These are phyloP conservation scores for Rhypophila decipiens DNA, from an alignment of 495 filamentous ascomycete genomes.

Conservation along the genomic window DNA sequence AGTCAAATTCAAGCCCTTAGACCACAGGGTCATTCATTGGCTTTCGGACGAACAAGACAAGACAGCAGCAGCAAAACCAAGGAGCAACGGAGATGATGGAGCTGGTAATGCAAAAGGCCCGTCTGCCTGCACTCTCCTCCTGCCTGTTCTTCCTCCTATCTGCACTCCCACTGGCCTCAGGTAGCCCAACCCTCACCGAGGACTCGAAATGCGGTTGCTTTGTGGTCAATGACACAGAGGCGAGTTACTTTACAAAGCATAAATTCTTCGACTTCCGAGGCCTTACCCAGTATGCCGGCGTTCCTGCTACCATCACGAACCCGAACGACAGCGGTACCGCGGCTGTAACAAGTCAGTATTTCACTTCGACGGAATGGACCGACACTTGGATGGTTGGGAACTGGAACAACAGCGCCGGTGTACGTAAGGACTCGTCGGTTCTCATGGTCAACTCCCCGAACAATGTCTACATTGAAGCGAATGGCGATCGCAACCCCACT, in stretches of 20 bases:
- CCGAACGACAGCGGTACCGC: slow-evolving; percentile 24
- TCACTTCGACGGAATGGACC: slow-evolving; percentile 31
- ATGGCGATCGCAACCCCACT: slow-evolving; percentile 24
- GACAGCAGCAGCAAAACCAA: not conserved
- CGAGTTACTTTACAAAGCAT: slow-evolving; percentile 56
- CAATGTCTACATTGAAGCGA: slow-evolving; percentile 58
- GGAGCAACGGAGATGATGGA: slow-evolving; percentile 2
- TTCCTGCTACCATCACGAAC: slow-evolving; percentile 29
- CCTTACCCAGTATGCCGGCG: slow-evolving; percentile 29
- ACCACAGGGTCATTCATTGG: too few species aligned
- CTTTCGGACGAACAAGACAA: too few species aligned
- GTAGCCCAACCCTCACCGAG: slow-evolving; percentile 16
- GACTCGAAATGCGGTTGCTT: slow-evolving; percentile 42
- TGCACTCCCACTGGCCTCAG: slow-evolving; percentile 6
- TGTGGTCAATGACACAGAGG: slow-evolving; percentile 38
- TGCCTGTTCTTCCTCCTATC: slow-evolving; percentile 18
- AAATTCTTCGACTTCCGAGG: slow-evolving; percentile 64
- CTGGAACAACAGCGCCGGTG: slow-evolving; percentile 44
- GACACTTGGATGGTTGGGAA: slow-evolving; percentile 53
- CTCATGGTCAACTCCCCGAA: slow-evolving; percentile 57
- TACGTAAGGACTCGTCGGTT: slow-evolving; percentile 33
- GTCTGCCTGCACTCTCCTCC: slow-evolving; percentile 9
- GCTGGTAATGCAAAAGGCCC: not conserved
- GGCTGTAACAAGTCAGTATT: slow-evolving; percentile 32
- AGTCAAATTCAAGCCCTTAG: not conserved